Base-by-base conservation (phyloP, 2,329 filamentous ascomycete species). In the Alternaria burnsii region DNA sequence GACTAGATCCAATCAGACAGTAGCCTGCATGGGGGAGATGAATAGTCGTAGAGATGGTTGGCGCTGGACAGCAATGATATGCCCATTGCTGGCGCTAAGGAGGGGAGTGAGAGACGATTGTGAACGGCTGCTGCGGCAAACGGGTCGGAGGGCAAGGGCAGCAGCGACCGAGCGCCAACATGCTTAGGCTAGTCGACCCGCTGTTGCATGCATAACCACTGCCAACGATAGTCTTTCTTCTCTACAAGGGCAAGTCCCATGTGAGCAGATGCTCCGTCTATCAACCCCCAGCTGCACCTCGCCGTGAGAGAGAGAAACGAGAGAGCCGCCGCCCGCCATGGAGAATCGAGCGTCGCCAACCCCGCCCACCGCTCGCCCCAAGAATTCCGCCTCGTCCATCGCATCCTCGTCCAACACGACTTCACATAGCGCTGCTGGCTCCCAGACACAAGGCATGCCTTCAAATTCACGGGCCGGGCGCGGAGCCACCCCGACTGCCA, bases 291-390 rank as follows among this genome's bases (percentile, higher is more conserved):
- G 55, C 61, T 63, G 62, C 60, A 59, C 63, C 55, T 55, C 65
- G 62, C 61, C 47, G 67, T 41, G 32, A 53, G 46, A 55, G 32
- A 53, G 46, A 55, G 50, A 30, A 50, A 30, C 28, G 44, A 46
- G 26, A 59, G 42, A 53, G 54, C 51, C 52, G 46, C 42, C 55
- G 66, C 60, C 65, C 65, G 66, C 65, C 66, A 77, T 78, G 76
- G 69, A 72, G 61, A 66, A 65, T 60, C 68, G 70, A 67, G 64
- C 69, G 36, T 73, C 74, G 58, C 66, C 73, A 43, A 71, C 75
- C 70, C 75, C 75, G 70, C 72, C 75, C 51, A 67, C 68, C 40
- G 59, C 71, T 50, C 69, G 72, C 59, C 69, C 69, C 55, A 72
- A 70, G 68, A 74, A 71, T 50, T 61, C 58, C 20, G 51, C 72